phyloP scores from a whole-genome alignment of 345 rosid genomes.

The Geranium rotundifolium region DNA sequence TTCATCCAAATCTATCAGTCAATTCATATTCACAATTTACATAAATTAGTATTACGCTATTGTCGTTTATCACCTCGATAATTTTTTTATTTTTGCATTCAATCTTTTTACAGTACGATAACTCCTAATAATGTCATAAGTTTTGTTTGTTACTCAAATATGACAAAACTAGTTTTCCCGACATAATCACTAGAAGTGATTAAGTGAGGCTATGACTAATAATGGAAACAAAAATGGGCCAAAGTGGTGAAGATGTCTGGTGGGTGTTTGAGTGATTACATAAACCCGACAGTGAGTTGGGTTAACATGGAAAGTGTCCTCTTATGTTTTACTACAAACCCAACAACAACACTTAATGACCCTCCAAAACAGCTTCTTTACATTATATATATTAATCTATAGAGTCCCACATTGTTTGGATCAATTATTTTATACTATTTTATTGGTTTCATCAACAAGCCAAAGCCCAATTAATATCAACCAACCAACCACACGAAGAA shows the following conservation, averaged over 20 bases:
- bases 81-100: no score
- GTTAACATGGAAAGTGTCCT: not conserved
- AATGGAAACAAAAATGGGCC: not conserved
- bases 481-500: no score
- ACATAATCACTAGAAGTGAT: no score
- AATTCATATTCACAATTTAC: no score
- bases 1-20: no score
- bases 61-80: no score
- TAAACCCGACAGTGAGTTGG: not conserved
- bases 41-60: no score
- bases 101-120: no score
- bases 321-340: not conserved
- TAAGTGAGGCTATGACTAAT: no score
- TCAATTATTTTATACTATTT: not conserved
- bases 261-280: not conserved
- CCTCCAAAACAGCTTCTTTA: not conserved
- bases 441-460: not conserved
- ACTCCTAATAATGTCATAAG: no score
- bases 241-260: not conserved
- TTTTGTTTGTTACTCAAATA: no score
- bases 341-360: not conserved
- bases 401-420: not conserved
- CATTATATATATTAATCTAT: not conserved
- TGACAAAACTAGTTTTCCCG: no score
- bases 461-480: not conserved